These are phyloP conservation scores for Haberlea rhodopensis DNA, from an alignment of 257 asterid species.

Conservation along the genomic window DNA sequence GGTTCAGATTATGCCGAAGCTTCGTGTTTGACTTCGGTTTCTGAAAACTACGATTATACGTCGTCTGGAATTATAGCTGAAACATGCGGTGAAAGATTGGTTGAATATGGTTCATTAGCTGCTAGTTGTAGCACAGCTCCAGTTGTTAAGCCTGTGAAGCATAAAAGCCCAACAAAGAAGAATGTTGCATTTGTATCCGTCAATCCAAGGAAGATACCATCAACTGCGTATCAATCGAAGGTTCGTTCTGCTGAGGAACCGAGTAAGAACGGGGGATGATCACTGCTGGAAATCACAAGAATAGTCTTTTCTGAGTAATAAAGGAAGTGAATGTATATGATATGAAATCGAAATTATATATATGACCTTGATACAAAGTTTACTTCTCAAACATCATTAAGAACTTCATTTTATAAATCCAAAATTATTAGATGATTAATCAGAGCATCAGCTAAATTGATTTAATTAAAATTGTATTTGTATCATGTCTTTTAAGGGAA, in stretches of 20 bases:
- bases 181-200: conserved; percentile 71
- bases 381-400: no score
- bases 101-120: conserved; percentile 17
- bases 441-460: no score
- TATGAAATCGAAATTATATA: no score
- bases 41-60: conserved; percentile 14
- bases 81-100: conserved; percentile 1
- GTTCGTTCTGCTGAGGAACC: conserved; percentile 20
- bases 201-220: conserved; percentile 41
- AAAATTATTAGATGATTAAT: no score
- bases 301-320: conserved; percentile 32
- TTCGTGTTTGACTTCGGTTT: conserved; percentile 14
- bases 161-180: conserved; percentile 31
- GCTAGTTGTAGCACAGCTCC: conserved; percentile 26
- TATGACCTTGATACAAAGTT: no score
- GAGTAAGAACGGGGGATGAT: conserved; percentile 33
- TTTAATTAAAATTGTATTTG: no score
- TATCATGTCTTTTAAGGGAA: no score
- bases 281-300: conserved; percentile 37
- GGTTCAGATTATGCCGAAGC: conserved; percentile 25
- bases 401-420: no score
- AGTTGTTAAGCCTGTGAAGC: conserved; percentile 24
- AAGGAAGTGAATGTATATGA: no score
- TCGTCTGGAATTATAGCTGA: conserved; percentile 8
- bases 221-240: conserved; percentile 31